Base-by-base conservation (phyloP, 1,139 yeast genomes). In the Candida pseudoviswanathii region DNA sequence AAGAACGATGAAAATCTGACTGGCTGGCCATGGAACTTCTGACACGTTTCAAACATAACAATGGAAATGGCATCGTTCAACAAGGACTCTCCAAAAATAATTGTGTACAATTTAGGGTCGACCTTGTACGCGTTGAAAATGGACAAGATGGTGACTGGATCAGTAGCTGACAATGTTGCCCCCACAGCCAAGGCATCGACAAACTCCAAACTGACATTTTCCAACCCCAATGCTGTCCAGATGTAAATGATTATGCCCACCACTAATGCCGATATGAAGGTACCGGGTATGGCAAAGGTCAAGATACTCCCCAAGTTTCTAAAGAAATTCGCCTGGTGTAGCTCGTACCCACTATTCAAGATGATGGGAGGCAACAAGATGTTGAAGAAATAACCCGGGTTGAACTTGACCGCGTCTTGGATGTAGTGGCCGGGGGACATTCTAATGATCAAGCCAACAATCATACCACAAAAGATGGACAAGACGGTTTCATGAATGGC, bases 11-110 rank as follows among this genome's bases (percentile, higher is more conserved):
- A 77, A 54, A 92, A 76, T 46, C 82, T 82, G 8, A 94, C 89
- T 0, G 71, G 70, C 59, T 89, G 87, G 39, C 96, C 98, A 61
- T 92, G 96, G 67, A 95, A 90, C 67, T 91, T 90, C 68, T 92
- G 98, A 62, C 98, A 92, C 0, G 99, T 95, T 73, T 95, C 99
- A 71, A 95, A 95, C 96, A 95, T 94, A 59, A 95, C 99, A 66
- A 95, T 95, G 54, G 98, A 92, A 54, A 95, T 96, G 41, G 99
- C 99, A 71, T 95, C 99, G 65, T 95, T 95, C 51, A 95, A 74
- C 55, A 95, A 75, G 4, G 97, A 89, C 68, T 95, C 99, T 43
- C 99, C 99, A 66, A 95, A 94, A 52, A 95, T 94, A 56, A 95
- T 91, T 24, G 99, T 94, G 71, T 95, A 95, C 44, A 95, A 76